phyloP scores from a whole-genome alignment of 805 yeast species.

The Saturnispora sanitii region DNA sequence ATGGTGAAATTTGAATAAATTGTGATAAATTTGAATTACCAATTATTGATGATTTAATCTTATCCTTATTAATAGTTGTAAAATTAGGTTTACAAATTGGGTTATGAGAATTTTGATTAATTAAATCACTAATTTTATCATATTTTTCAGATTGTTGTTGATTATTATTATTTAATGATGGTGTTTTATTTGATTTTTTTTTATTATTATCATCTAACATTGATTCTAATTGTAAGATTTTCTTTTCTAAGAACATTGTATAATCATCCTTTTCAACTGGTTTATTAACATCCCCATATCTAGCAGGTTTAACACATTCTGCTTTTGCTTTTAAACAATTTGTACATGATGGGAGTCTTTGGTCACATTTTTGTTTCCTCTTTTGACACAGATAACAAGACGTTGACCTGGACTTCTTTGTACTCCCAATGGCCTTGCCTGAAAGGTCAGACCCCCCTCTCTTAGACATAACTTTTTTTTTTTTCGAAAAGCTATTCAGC shows the following conservation, averaged over 20 bases:
- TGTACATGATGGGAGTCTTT: slow-evolving; percentile 52
- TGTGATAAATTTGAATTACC: slow-evolving; percentile 39
- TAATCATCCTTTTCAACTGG: slow-evolving; percentile 45
- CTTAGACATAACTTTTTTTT: not conserved
- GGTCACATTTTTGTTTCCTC: slow-evolving; percentile 58
- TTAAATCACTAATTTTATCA: not conserved
- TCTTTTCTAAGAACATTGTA: slow-evolving; percentile 45
- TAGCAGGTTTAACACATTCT: slow-evolving; percentile 53
- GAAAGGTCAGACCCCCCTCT: not conserved
- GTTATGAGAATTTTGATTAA: not conserved
- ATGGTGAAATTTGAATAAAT: slow-evolving; percentile 39
- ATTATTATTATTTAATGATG: not conserved
- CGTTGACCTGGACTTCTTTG: slow-evolving; percentile 45
- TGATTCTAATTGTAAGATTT: slow-evolving; percentile 42
- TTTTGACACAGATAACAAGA: slow-evolving; percentile 48
- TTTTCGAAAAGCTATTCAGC: not conserved
- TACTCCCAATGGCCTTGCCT: not conserved
- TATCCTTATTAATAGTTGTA: slow-evolving; percentile 1
- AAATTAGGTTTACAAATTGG: slow-evolving; percentile 2
- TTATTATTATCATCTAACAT: slow-evolving; percentile 27
- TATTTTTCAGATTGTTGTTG: not conserved
- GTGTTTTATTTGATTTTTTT: not conserved
- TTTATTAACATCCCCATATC: slow-evolving; percentile 34
- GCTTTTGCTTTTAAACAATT: slow-evolving; percentile 57
- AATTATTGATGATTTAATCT: slow-evolving; percentile 21